Evolutionary conservation across 331 rosid species (phyloP).

Genomic region (Malus hybrid): DNA sequence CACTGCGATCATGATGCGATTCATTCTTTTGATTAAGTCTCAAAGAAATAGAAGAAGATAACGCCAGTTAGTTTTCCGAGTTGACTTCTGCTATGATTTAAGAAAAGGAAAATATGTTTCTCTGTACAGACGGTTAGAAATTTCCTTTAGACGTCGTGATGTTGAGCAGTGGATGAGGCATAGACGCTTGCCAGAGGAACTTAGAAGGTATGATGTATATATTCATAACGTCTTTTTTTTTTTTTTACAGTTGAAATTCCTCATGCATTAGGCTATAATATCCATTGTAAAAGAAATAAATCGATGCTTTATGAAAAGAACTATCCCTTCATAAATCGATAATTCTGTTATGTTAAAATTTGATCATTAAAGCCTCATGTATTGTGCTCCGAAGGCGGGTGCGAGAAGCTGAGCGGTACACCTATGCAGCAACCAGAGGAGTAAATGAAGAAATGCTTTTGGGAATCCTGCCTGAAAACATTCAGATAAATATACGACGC

Average conservation of each 20-base stretch:
- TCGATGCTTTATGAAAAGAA: not conserved
- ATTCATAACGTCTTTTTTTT: not conserved
- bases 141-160: conserved; percentile 68
- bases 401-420: conserved; percentile 58
- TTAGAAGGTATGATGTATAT: conserved; percentile 35
- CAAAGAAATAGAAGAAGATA: too few relatives aligned
- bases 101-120: not conserved
- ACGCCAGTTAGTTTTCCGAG: not conserved
- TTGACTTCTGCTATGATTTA: not conserved
- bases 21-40: too few relatives aligned
- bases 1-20: too few relatives aligned
- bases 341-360: not conserved
- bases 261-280: not conserved
- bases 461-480: conserved; percentile 75
- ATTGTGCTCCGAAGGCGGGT: conserved; percentile 47
- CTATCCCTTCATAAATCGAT: not conserved
- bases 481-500: conserved; percentile 72
- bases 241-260: not conserved
- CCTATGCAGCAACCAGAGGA: conserved; percentile 84
- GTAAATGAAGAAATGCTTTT: conserved; percentile 71
- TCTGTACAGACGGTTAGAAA: conserved; percentile 58
- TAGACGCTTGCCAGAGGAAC: conserved; percentile 60
- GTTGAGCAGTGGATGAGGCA: conserved; percentile 93
- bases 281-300: not conserved
- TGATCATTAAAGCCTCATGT: not conserved